phyloP scores from a whole-genome alignment of 2,329 filamentous ascomycete genomes.

The Cadophora gregata region DNA sequence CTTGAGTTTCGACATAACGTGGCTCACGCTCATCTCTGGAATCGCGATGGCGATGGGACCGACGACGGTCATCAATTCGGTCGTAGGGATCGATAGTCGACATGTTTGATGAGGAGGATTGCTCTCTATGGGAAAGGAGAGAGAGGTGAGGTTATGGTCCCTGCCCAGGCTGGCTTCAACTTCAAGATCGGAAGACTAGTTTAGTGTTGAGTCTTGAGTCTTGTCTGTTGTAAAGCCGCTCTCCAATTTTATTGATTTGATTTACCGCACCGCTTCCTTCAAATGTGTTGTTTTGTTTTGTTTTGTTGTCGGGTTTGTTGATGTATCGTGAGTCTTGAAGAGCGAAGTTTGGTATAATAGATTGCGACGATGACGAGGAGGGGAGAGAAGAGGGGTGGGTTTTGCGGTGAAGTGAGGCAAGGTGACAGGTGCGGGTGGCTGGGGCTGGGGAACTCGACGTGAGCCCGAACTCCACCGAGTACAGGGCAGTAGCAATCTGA shows the following conservation, averaged over 20 bases:
- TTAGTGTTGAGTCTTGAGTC: slow-evolving; percentile 7
- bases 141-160: slow-evolving; percentile 3
- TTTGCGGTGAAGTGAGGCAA: background rate
- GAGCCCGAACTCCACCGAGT: slow-evolving; percentile 11
- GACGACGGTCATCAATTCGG: slow-evolving; percentile 38
- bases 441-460: background rate
- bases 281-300: background rate
- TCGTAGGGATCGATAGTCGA: slow-evolving; percentile 41
- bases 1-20: slow-evolving; percentile 56
- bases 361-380: slow-evolving; percentile 15
- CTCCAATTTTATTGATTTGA: too few species aligned
- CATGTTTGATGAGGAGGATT: slow-evolving; percentile 32
- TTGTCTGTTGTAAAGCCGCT: background rate
- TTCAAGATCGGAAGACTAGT: background rate
- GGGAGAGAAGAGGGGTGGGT: slow-evolving; percentile 8
- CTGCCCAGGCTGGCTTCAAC: background rate
- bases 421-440: background rate
- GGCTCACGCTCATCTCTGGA: slow-evolving; percentile 52
- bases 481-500: slow-evolving; percentile 13
- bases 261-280: background rate
- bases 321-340: background rate
- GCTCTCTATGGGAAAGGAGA: background rate
- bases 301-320: background rate
- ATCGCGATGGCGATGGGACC: slow-evolving; percentile 42
- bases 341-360: background rate